Evolutionary conservation across 1,284 basidiomycete genomes (phyloP).

Genomic region (Fistulinella cinereoalba): DNA sequence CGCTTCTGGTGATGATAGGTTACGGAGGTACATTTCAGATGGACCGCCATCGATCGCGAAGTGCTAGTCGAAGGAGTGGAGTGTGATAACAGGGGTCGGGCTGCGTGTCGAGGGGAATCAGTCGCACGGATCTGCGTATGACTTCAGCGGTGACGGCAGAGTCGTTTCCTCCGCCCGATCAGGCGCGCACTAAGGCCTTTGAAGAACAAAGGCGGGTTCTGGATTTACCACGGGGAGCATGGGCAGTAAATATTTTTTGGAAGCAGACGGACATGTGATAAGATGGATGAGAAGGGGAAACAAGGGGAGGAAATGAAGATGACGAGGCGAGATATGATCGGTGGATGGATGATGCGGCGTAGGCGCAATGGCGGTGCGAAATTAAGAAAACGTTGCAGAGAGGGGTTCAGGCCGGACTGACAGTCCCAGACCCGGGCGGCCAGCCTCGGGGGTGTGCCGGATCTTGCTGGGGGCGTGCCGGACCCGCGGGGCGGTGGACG

Average conservation of each 20-base stretch:
- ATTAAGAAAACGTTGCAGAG: slow-evolving; percentile 35
- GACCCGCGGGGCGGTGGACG: slow-evolving; percentile 26
- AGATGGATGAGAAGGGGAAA: slow-evolving; percentile 23
- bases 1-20: slow-evolving; percentile 13
- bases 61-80: slow-evolving; percentile 14
- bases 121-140: slow-evolving; percentile 34
- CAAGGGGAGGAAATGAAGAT: slow-evolving; percentile 18
- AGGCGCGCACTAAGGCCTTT: slow-evolving; percentile 27
- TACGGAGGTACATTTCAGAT: not conserved
- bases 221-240: slow-evolving; percentile 8
- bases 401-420: slow-evolving; percentile 12
- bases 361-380: slow-evolving; percentile 23
- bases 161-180: slow-evolving; percentile 12
- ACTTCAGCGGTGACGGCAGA: slow-evolving; percentile 30
- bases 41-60: slow-evolving; percentile 20
- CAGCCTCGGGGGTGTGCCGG: slow-evolving; percentile 27
- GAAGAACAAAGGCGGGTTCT: slow-evolving; percentile 15
- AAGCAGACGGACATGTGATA: slow-evolving; percentile 21
- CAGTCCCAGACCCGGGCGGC: slow-evolving; percentile 13
- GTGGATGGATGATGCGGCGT: slow-evolving; percentile 27
- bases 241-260: slow-evolving; percentile 2
- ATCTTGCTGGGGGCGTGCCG: slow-evolving; percentile 29
- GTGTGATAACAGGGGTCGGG: slow-evolving; percentile 26
- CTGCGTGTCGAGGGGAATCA: slow-evolving; percentile 10
- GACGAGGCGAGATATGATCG: slow-evolving; percentile 27